Evolutionary conservation across 2,329 filamentous ascomycete genomes (phyloP).

Genomic region (Botrytis squamosa): DNA sequence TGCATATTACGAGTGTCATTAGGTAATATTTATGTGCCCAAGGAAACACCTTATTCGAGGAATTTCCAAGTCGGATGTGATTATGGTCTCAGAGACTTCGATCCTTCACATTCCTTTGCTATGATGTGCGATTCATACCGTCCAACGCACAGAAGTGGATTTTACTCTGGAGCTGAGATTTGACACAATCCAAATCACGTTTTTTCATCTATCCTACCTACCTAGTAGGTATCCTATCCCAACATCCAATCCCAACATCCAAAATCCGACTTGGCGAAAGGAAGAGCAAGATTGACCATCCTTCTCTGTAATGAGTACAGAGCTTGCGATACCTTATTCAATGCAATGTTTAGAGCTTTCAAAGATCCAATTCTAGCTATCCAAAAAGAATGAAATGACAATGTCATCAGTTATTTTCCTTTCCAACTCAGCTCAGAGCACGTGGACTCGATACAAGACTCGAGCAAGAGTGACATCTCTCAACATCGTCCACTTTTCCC

Average conservation of each 20-base stretch:
- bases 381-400: too few relatives aligned
- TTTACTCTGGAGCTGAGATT: neutral
- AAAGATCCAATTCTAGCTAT: neutral
- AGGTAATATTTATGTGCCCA: neutral
- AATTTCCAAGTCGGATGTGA: neutral
- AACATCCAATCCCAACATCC: neutral
- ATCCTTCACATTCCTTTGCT: neutral
- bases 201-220: neutral
- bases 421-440: neutral
- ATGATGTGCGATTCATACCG: neutral
- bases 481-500: neutral
- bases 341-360: neutral
- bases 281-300: neutral
- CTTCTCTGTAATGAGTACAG: neutral
- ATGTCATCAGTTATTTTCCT: neutral
- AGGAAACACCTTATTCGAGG: neutral
- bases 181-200: neutral
- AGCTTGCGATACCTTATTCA: neutral
- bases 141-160: neutral
- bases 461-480: neutral
- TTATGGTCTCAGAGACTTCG: neutral
- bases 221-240: neutral
- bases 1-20: neutral
- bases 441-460: neutral
- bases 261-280: neutral